Percentiles rank a stretch among this genome's conserved stretches.
Conservation (phyloP, 164 flowering plant species). For the Liriodendron chinense region DNA sequence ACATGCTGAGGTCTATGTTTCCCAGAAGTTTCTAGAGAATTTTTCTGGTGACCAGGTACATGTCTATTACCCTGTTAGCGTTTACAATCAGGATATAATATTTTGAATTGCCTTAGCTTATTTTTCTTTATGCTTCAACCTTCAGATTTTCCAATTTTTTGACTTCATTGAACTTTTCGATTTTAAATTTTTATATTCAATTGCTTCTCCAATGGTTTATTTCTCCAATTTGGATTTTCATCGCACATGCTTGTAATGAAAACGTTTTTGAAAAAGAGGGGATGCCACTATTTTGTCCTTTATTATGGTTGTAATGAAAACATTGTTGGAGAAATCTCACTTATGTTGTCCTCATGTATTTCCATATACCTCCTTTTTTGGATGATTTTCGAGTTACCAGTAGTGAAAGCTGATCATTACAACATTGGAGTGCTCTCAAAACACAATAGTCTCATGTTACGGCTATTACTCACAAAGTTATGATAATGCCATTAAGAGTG, state of each 20-base stretch:
- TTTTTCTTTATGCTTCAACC: no score
- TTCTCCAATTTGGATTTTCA: neutral
- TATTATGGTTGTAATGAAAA: no score
- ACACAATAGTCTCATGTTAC: no score
- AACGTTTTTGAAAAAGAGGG: no score
- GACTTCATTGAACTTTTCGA: neutral
- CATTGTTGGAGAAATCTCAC: no score
- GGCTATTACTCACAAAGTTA: no score
- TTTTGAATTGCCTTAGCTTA: no score
- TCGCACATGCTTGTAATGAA: neutral
- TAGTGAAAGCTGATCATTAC: neutral
- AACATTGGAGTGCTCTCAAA: no score
- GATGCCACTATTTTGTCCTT: no score
- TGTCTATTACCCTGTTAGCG: neutral
- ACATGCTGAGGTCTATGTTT: slow-evolving; percentile 72
- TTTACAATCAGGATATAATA: neutral
- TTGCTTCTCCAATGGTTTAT: neutral
- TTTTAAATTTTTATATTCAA: neutral
- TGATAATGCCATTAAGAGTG: no score
- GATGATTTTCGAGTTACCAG: neutral
- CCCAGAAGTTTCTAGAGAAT: slow-evolving; percentile 86
- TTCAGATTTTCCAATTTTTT: neutral
- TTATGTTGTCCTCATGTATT: neutral
- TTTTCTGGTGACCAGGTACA: slow-evolving; percentile 95
- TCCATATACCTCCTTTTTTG: neutral